Evolutionary conservation across 192 early-diverging fungal genomes (phyloP), one percentile per base, ranked within the genome.

Genomic region (Jimgerdemannia flammicorona): DNA sequence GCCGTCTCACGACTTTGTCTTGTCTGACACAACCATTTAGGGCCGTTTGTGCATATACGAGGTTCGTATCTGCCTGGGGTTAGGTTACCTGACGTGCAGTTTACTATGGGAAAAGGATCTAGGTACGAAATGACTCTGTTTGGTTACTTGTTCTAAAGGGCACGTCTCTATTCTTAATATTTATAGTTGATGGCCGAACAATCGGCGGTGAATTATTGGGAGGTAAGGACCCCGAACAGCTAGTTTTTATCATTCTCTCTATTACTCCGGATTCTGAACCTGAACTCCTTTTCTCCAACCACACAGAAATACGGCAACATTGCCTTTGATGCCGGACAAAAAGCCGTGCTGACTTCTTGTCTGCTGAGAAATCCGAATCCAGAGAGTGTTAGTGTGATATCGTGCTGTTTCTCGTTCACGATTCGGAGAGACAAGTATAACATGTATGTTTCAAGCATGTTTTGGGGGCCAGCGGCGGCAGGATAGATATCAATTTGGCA

Each of bases 141-240:
- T 41, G 67, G 20, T 44, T 14, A 19, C 39, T 41, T 4, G 17
- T 9, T 10, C 43, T n/a, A 44, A 75, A 17, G 40, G 14, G 70
- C 29, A 29, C 18, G 73, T 64, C 64, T 68, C 44, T 74, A 9
- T 69, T 68, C 65, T 59, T 17, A 73, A 81, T 74, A 77, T 72
- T 43, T 69, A 71, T 85, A 93, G 80, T 74, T 95, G 65, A 96
- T 98, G 94, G 90, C 91, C 4, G 97, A 98, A 80, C 93, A 94
- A 75, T 94, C 91, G 39, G 94, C 95, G 4, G 96, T 98, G 44
- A 98, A 98, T 87, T 98, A 98, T 78, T 98, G 95, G 96, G 96
- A 97, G 87, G 87, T 88, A 79, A 66, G 67, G n/a, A n/a, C 7
- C 39, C 67, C 40, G 29, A 29, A 29, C 29, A 29, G 29, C 14